Conservation (phyloP, 140 eudicot species). For the Bidens hawaiensis region DNA sequence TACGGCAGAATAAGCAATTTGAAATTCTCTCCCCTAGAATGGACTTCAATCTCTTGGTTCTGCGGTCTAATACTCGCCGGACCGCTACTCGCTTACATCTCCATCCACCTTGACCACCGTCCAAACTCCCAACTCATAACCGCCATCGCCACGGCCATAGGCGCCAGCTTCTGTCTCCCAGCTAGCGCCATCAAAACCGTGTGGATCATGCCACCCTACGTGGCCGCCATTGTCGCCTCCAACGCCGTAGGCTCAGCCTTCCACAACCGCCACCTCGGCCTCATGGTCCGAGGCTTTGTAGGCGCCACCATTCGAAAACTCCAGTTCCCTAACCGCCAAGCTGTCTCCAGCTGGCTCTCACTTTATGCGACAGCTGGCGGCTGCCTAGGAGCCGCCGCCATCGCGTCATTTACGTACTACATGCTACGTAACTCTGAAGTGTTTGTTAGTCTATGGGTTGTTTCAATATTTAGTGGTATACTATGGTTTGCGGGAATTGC, state of each 20-base stretch:
- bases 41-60: conserved; percentile 83
- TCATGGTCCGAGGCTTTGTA: conserved; percentile 60
- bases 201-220: conserved; percentile 75
- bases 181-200: conserved; percentile 58
- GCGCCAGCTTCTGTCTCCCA: conserved; percentile 80
- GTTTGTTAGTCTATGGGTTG: conserved; percentile 74
- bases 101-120: conserved; percentile 69
- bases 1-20: conserved; percentile 29
- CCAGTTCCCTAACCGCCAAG: conserved; percentile 50
- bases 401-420: conserved; percentile 62
- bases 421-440: conserved; percentile 57
- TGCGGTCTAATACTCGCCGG: conserved; percentile 58
- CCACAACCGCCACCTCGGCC: conserved; percentile 83
- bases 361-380: conserved; percentile 69
- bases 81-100: conserved; percentile 55
- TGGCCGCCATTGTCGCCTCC: conserved; percentile 58
- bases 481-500: conserved; percentile 62
- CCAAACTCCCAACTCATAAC: conserved; percentile 51
- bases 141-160: conserved; percentile 59
- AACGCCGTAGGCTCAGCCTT: conserved; percentile 53
- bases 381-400: conserved; percentile 56
- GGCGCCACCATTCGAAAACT: conserved; percentile 45
- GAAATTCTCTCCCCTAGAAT: conserved; percentile 53
- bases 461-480: conserved; percentile 73
- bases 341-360: conserved; percentile 58